Base-by-base conservation (phyloP, 192 early-diverging fungal species). In the Coemansia sp. region DNA sequence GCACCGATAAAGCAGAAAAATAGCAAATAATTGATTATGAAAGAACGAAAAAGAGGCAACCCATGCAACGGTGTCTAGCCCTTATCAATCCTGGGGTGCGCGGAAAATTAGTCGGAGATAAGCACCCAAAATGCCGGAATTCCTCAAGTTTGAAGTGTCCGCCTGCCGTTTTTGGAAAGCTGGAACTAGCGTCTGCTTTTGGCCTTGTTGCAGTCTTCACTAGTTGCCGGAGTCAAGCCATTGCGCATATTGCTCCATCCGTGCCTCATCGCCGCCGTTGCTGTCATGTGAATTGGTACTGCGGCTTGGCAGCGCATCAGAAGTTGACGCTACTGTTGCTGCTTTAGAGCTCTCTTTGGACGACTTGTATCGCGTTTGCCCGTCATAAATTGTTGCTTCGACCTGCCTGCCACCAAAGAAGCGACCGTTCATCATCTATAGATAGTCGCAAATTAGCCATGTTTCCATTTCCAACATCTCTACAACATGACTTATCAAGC, bases 401-500 rank as follows among this genome's bases (percentile, higher is more conserved):
- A 98, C 86, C 48, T 87, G 84, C 47, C 88, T 87, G 2, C 93
- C 93, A 35, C 85, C 93, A 88, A 96, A 98, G 72, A 86, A 96
- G 11, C 97, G 84, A 15, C 93, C 92, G 58, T 95, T 89, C 91
- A 95, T 98, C 62, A 86, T 69, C 90, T 95, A 51, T 19, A 17
- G 3, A 47, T 17, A 10, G n/a, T 17, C n/a, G 43, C 43, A 17
- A 47, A 47, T 47, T 17, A 17, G 43, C 14, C 12, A n/a, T 47
- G 43, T 47, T 12, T 47, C n/a, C 43, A 47, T 47, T n/a, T 15
- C 43, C 43, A 17, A 47, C 14, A 47, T 47, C n/a, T 12, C 4
- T n/a, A n/a, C 9, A 45, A 9, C 43, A 45, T n/a, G 3, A 1
- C 3, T 12, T 45, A 15, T 12, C 1, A 12, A n/a, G 14, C 5